Evolutionary conservation across 2,329 filamentous ascomycete species (phyloP).

Genomic region (Zymoseptoria pseudotritici): DNA sequence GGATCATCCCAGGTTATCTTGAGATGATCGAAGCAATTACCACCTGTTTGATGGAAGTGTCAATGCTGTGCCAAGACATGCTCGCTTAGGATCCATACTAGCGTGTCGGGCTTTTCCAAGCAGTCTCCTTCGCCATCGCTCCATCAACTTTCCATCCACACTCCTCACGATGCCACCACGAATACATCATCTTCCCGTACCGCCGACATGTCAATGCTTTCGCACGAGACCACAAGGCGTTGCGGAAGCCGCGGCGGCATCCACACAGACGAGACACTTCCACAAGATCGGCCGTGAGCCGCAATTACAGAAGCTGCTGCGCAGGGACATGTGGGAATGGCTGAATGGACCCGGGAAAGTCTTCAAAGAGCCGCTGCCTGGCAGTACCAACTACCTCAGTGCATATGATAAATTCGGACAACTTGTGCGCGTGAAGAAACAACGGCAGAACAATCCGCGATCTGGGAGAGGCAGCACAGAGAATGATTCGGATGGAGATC

Average conservation of each 20-base stretch:
- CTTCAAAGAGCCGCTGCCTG: slow-evolving; percentile 42
- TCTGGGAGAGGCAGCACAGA: slow-evolving; percentile 11
- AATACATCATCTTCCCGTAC: slow-evolving; percentile 20
- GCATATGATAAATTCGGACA: slow-evolving; percentile 47
- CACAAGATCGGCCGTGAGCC: slow-evolving; percentile 7
- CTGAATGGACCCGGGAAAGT: slow-evolving; percentile 47
- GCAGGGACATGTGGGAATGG: slow-evolving; percentile 53
- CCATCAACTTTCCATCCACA: neutral
- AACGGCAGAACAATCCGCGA: slow-evolving; percentile 13
- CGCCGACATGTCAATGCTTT: slow-evolving; percentile 21
- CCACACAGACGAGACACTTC: slow-evolving; percentile 12
- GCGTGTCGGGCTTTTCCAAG: neutral
- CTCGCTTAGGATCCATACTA: neutral
- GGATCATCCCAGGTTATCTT: too few species aligned
- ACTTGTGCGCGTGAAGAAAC: slow-evolving; percentile 32
- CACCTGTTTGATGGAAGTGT: neutral
- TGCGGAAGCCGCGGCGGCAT: slow-evolving; percentile 1
- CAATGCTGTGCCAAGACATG: neutral
- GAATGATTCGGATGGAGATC: slow-evolving; percentile 17
- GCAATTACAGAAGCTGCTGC: slow-evolving; percentile 39
- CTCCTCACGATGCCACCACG: slow-evolving; percentile 22
- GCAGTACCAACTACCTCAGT: slow-evolving; percentile 49
- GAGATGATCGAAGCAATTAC: too few species aligned
- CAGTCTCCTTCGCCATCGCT: neutral
- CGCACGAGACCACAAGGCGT: slow-evolving; percentile 15